phyloP scores from a whole-genome alignment of 2,329 filamentous ascomycete genomes.

The Colletotrichum sidae region DNA sequence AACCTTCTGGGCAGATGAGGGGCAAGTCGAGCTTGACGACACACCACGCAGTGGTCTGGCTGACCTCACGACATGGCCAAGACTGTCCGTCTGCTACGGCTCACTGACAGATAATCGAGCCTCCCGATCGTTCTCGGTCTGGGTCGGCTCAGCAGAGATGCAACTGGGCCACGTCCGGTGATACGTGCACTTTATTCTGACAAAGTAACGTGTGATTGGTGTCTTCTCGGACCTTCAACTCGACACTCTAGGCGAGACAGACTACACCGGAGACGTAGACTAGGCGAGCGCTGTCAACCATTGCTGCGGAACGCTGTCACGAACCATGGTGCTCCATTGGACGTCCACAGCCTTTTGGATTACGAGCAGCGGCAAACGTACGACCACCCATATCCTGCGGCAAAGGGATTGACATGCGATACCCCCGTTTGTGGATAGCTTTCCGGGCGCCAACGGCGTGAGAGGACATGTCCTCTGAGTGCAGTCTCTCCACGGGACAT shows the following conservation, averaged over 20 bases:
- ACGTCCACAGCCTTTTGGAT: not conserved
- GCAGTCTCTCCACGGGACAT: conserved; percentile 9
- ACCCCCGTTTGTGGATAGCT: conserved; percentile 22
- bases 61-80: not conserved
- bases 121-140: conserved; percentile 9
- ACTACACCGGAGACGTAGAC: not conserved
- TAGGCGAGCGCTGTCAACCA: not conserved
- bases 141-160: not conserved
- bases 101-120: conserved; percentile 6
- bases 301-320: not conserved
- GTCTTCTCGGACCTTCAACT: conserved; percentile 13
- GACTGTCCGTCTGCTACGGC: no score
- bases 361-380: conserved; percentile 5
- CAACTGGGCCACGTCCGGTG: not conserved
- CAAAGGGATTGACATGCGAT: conserved; percentile 30
- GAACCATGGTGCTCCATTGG: conserved; percentile 11
- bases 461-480: conserved; percentile 10
- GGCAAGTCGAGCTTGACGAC: conserved; percentile 27
- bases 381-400: conserved; percentile 4
- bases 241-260: conserved; percentile 6
- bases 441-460: conserved; percentile 23
- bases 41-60: not conserved
- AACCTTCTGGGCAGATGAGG: conserved; percentile 27
- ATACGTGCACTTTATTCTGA: conserved; percentile 6
- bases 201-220: conserved; percentile 7